These are phyloP conservation scores for Microthlaspi erraticum DNA, from an alignment of 345 rosid genomes.

Conservation along the genomic window DNA sequence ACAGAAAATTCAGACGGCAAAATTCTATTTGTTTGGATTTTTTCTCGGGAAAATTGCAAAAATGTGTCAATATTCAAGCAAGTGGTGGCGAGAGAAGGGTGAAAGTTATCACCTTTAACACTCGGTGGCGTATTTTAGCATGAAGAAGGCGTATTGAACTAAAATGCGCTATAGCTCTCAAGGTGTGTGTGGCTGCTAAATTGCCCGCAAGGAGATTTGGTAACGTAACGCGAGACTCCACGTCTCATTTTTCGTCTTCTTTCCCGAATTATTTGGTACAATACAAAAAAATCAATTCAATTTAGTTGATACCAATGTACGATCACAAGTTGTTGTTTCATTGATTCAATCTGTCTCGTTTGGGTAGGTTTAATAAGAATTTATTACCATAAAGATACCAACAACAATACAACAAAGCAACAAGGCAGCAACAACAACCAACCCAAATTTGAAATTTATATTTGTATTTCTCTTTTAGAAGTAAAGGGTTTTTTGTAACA, in stretches of 20 bases:
- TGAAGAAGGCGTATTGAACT: fast-evolving
- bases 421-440: background rate
- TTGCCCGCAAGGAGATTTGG: conserved; percentile 30
- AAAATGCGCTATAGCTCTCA: background rate
- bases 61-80: conserved; percentile 25
- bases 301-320: background rate
- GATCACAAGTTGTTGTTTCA: background rate
- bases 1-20: conserved; percentile 6
- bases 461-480: background rate
- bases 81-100: conserved; percentile 42
- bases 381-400: background rate
- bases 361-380: conserved; percentile 7
- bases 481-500: background rate
- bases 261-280: background rate
- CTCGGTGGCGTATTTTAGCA: background rate
- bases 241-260: conserved; percentile 33
- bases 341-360: background rate
- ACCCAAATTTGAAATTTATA: background rate
- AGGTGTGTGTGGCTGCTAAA: conserved; percentile 35
- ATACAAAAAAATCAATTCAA: background rate
- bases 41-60: conserved; percentile 4
- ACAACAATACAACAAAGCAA: background rate
- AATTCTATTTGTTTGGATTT: conserved; percentile 26
- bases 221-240: conserved; percentile 41
- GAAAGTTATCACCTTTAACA: conserved; percentile 33